Evolutionary conservation across 768 basidiomycete species (phyloP), one percentile per base, ranked within the genome.

Genomic region (Lentinula edodes): DNA sequence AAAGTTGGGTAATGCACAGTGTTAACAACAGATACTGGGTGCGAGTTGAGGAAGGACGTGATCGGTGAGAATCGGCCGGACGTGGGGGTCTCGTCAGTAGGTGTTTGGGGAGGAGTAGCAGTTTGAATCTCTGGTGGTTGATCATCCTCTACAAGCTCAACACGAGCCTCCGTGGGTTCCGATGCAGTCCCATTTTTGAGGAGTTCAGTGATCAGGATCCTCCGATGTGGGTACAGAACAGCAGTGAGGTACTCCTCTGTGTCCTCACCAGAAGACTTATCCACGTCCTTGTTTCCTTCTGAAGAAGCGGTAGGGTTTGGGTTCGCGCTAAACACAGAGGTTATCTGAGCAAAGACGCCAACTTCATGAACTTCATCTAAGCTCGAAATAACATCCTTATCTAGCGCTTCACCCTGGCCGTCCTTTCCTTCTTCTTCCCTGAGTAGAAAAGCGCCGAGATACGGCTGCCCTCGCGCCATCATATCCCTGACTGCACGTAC

Each of bases 271-370:
- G 56, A 36, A 43, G 42, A 10, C 20, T 41, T 45, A 42, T 35
- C 53, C 15, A 23, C 6, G 23, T 43, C 57, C n/a, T 48, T 51
- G 32, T 28, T 41, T 35, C 69, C 81, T 57, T 65, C 63, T 16
- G 75, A 73, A 13, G 75, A 72, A 20, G 81, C 48, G 32, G 45
- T 15, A 50, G 58, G 45, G 16, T 51, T 59, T 16, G 58, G 45
- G 48, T 73, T 75, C 2, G 83, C 89, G 1, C 89, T 81, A 73
- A 95, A 95, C 1, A 95, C 89, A 65, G 91, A 94, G 1, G 95
- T 98, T 57, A 98, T 94, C 75, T 98, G 96, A 2, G 95, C 95
- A 68, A 98, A 97, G 5, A 98, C 95, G 50, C 96, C 96, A 61
- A 98, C 94, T 1, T 84, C 84, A 72, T 98, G 92, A 5, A 98